phyloP scores from a whole-genome alignment of 441 rosid genomes.

The Kokia cookei region DNA sequence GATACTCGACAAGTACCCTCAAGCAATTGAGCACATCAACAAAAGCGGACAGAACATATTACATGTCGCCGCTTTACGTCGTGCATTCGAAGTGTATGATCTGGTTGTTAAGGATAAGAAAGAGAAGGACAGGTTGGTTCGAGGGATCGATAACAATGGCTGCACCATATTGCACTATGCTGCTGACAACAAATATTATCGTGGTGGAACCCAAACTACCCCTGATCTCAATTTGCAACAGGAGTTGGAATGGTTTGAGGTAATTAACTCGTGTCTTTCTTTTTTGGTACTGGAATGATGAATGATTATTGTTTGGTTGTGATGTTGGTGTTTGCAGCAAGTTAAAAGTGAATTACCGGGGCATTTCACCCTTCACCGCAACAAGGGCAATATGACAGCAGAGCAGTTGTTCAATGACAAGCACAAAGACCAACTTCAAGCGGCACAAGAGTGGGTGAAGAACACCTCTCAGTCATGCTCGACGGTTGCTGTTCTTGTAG shows the following conservation, averaged over 20 bases:
- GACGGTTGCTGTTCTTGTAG: conserved; percentile 14
- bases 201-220: neutral
- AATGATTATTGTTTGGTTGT: neutral
- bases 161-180: conserved; percentile 19
- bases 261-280: neutral
- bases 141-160: conserved; percentile 12
- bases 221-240: conserved; percentile 13
- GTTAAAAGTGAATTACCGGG: conserved; percentile 1
- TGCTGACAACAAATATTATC: conserved; percentile 5
- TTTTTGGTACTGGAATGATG: too few relatives aligned
- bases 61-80: conserved; percentile 16
- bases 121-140: neutral
- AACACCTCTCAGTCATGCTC: conserved; percentile 21
- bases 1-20: conserved; percentile 10
- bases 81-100: conserved; percentile 1
- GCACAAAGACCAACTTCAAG: conserved; percentile 4
- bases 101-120: neutral
- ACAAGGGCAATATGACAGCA: neutral
- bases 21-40: conserved; percentile 6
- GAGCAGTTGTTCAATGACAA: neutral
- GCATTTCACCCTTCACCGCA: conserved; percentile 9
- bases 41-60: conserved; percentile 14
- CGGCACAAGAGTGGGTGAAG: conserved; percentile 16
- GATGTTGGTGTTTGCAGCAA: neutral
- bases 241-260: conserved; percentile 20